Percentiles rank a stretch among this genome's conserved stretches.
These are phyloP conservation scores for Hyphodiscus sp. DNA, from an alignment of 2,329 filamentous ascomycete genomes.

Conservation along the genomic window DNA sequence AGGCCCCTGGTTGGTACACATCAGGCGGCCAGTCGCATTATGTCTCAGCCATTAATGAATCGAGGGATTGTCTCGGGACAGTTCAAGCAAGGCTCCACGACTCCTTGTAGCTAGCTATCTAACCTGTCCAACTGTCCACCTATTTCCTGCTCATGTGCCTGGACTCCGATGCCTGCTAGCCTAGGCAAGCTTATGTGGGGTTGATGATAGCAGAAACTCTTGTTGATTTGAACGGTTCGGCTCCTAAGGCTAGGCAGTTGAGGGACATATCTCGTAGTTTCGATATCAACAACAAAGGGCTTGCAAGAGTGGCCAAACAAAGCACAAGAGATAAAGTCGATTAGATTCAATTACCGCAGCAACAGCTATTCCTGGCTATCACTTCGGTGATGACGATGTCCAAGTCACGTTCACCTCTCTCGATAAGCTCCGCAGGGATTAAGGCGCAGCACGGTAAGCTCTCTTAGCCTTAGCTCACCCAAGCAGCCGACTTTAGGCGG, in stretches of 20 bases:
- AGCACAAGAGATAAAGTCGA: neutral
- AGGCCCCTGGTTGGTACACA: neutral
- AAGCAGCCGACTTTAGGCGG: neutral
- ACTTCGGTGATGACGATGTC: neutral
- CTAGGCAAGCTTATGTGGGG: neutral
- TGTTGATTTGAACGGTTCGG: neutral
- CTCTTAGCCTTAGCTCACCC: no score
- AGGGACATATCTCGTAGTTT: no score
- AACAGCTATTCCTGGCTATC: neutral
- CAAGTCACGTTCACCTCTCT: no score
- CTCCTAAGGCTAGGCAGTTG: no score
- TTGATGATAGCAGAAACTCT: neutral
- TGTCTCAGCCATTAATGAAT: neutral
- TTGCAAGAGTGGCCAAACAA: no score
- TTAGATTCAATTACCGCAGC: no score
- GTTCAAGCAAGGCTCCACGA: no score
- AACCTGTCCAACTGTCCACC: no score
- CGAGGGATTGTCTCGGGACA: neutral
- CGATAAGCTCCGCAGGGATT: neutral
- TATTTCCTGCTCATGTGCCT: neutral
- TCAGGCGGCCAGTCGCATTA: conserved; percentile 1
- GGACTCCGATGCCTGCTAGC: no score
- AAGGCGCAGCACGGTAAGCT: no score
- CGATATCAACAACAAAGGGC: no score
- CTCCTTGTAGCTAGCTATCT: no score